These are phyloP conservation scores for Pyrrhoderma lamaoense DNA, from an alignment of 1,284 basidiomycete genomes.

Conservation along the genomic window DNA sequence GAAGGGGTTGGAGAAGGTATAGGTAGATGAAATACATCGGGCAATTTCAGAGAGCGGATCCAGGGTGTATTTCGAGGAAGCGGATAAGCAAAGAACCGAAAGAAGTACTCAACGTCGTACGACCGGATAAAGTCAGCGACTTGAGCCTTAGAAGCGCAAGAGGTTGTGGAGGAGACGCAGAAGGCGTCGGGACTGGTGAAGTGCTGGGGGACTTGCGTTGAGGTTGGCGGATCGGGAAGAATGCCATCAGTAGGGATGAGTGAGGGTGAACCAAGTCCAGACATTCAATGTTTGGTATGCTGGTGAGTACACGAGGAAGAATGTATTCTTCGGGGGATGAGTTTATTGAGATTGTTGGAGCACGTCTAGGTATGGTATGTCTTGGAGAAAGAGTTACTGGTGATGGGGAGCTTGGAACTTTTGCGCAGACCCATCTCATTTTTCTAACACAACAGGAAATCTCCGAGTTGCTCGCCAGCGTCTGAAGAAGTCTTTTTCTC, in stretches of 20 bases:
- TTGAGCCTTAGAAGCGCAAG: neutral
- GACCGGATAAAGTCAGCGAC: conserved; percentile 10
- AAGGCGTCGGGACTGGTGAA: conserved; percentile 3
- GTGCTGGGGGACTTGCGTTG: conserved; percentile 1
- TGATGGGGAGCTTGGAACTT: conserved; percentile 3
- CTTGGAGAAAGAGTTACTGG: conserved; percentile 3
- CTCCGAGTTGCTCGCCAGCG: conserved; percentile 3
- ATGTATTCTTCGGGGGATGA: conserved; percentile 14
- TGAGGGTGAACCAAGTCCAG: conserved; percentile 8
- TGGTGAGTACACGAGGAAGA: conserved; percentile 10
- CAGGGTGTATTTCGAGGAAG: conserved; percentile 14
- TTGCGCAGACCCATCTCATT: conserved; percentile 8
- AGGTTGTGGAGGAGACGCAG: neutral
- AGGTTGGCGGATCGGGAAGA: conserved; percentile 6
- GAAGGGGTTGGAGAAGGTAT: neutral
- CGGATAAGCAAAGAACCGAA: conserved; percentile 10
- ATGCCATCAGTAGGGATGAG: conserved; percentile 1
- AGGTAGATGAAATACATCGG: conserved; percentile 16
- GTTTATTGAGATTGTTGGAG: conserved; percentile 13
- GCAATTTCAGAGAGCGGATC: conserved; percentile 12
- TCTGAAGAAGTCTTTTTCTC: conserved; percentile 5
- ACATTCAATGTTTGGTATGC: conserved; percentile 3
- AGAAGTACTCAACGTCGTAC: conserved; percentile 10
- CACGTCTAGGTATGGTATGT: conserved; percentile 12
- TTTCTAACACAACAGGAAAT: conserved; percentile 3